Base-by-base conservation (phyloP, 768 basidiomycete genomes). In the Cyclocybe cylindracea region DNA sequence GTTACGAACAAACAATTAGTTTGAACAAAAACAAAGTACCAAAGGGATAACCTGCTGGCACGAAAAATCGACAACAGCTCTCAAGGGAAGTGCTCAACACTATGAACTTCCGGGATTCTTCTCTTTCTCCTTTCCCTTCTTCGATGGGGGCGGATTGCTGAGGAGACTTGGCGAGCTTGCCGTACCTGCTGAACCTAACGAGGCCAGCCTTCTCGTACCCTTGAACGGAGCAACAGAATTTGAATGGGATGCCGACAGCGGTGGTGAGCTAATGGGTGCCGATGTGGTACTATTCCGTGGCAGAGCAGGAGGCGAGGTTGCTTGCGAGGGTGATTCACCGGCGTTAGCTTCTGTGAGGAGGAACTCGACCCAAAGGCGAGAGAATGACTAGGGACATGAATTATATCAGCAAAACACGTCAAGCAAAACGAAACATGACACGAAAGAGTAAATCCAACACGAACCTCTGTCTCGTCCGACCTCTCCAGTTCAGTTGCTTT, bases 281-380 rank as follows among this genome's bases (percentile, higher is more conserved):
- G 72, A 76, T 7, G 60, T 62, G 40, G 67, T 62, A 46, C 61
- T 55, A 32, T 54, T 66, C 13, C 62, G 61, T n/a, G 66, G 61
- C 8, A 65, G 55, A 7, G 66, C 54, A 31, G 65, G 54, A 7
- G 61, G 24, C 24, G 24, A 24, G 38, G 40, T n/a, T 11, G 48
- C 48, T 54, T 58, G 47, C 24, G 64, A 53, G 7, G 65, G 59
- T 2, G 69, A 61, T 44, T 74, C 70, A 11, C 78, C 78, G 5
- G 76, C 59, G 1, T 80, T 77, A 0, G 94, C 87, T 73, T 99
- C 96, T 18, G 94, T 96, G 56, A 99, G 85, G 3, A 99, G 80
- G 66, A 96, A 99, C 68, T 99, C 97, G 42, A 99, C 96, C 87
- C 94, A 99, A 9, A 98, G 81, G 42, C 94, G 90, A 36, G 93